Percentiles rank a stretch among this genome's conserved stretches.
Evolutionary conservation across 1,139 yeast genomes (phyloP).

Genomic region (Chernovozyma aurita): DNA sequence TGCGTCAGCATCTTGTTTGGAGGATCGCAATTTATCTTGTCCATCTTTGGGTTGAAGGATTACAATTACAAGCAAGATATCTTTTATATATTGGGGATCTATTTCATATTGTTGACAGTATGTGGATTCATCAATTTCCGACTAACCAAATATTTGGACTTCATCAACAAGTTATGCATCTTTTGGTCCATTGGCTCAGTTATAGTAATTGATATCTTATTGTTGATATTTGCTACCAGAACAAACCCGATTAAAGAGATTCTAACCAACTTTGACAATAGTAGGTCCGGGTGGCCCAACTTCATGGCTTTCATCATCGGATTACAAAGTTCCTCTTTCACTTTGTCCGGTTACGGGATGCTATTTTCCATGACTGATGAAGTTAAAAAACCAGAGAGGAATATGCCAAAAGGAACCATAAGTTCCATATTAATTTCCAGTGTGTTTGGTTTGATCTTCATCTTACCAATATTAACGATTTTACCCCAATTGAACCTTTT

Average conservation of each 20-base stretch:
- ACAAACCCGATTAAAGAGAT: constrained; percentile 59
- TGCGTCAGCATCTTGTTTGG: constrained; percentile 69
- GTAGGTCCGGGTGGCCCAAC: constrained; percentile 70
- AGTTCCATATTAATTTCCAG: constrained; percentile 62
- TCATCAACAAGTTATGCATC: constrained; percentile 61
- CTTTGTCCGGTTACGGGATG: constrained; percentile 80
- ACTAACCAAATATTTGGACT: constrained; percentile 56
- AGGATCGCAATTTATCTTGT: constrained; percentile 67
- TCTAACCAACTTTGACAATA: constrained; percentile 64
- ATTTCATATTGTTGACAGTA: constrained; percentile 48
- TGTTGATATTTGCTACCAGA: constrained; percentile 55
- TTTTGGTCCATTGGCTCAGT: constrained; percentile 73
- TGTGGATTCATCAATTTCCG: constrained; percentile 61
- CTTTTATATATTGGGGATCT: constrained; percentile 52
- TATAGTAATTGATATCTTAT: constrained; percentile 58
- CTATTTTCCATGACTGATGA: constrained; percentile 80
- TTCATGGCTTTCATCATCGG: constrained; percentile 68
- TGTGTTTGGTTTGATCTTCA: constrained; percentile 64
- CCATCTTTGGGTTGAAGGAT: constrained; percentile 59
- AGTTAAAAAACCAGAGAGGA: constrained; percentile 68
- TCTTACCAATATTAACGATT: constrained; percentile 66
- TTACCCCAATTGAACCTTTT: constrained; percentile 58
- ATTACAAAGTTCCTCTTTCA: constrained; percentile 72
- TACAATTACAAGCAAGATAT: constrained; percentile 55
- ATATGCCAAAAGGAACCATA: constrained; percentile 74